Conservation (phyloP, 192 early-diverging fungal genomes). For the Pilaira anomala region DNA sequence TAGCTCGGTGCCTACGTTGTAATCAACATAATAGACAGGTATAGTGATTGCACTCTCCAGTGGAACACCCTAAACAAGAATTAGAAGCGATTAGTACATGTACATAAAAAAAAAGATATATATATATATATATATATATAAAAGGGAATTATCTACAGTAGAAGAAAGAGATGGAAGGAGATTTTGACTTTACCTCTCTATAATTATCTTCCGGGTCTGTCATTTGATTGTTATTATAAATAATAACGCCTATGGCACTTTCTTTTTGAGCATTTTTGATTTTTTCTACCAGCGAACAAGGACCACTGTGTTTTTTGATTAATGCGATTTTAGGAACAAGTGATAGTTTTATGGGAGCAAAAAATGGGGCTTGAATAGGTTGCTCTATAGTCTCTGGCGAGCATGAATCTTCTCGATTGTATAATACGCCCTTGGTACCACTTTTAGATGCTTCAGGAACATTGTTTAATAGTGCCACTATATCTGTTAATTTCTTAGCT, state of each 20-base stretch:
- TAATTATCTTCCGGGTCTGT: slow-evolving; percentile 1
- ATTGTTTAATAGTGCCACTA: slow-evolving; percentile 8
- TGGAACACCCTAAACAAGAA: slow-evolving; percentile 19
- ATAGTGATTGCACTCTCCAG: slow-evolving; percentile 22
- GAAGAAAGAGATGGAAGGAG: background rate
- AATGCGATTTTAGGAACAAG: slow-evolving; percentile 22
- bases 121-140: too few relatives aligned
- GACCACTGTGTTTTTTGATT: slow-evolving; percentile 1
- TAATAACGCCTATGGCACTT: slow-evolving; percentile 29
- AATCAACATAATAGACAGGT: slow-evolving; percentile 24
- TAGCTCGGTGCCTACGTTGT: slow-evolving; percentile 6
- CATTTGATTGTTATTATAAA: slow-evolving; percentile 32
- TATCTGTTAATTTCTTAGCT: background rate
- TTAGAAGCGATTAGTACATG: background rate
- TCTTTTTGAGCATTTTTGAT: slow-evolving; percentile 33
- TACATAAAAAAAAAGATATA: background rate
- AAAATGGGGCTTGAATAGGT: background rate
- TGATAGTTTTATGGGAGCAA: background rate
- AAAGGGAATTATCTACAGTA: too few relatives aligned
- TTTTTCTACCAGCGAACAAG: slow-evolving; percentile 36
- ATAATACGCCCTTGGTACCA: slow-evolving; percentile 12
- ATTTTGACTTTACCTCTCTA: too few relatives aligned
- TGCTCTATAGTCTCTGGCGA: slow-evolving; percentile 1
- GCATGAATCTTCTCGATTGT: slow-evolving; percentile 23
- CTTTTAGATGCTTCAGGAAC: background rate